phyloP scores from a whole-genome alignment of 768 basidiomycete genomes.

The Boletus vermiculosoides region DNA sequence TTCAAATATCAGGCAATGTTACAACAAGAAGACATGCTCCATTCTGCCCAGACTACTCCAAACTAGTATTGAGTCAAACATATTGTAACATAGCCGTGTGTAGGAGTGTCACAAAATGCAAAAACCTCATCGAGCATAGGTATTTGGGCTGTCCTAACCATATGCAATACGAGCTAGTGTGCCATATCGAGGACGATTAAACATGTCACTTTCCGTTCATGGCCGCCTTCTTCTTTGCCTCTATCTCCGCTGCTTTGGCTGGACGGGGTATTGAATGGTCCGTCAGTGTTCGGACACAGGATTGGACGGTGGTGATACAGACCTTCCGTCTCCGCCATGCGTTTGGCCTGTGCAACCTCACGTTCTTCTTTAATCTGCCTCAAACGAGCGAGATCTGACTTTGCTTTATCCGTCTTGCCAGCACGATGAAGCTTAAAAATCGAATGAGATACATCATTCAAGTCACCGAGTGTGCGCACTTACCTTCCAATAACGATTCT shows the following conservation, averaged over 20 bases:
- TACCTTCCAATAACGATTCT: constrained; percentile 87
- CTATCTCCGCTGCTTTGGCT: constrained; percentile 67
- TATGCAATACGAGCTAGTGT: too few relatives aligned
- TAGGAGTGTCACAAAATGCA: too few relatives aligned
- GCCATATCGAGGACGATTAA: constrained; percentile 39
- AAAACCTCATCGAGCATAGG: too few relatives aligned
- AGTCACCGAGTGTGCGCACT: constrained; percentile 9
- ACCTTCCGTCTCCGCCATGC: constrained; percentile 86
- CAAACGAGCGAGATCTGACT: constrained; percentile 82
- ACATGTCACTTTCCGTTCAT: constrained; percentile 27
- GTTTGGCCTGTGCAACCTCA: constrained; percentile 82
- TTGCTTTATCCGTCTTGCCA: constrained; percentile 91
- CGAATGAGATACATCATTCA: constrained; percentile 1
- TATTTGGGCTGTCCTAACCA: too few relatives aligned
- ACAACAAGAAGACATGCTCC: too few relatives aligned
- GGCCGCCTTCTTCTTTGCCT: constrained; percentile 55
- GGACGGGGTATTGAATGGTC: not conserved
- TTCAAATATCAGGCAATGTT: too few relatives aligned
- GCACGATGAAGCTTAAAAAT: constrained; percentile 55
- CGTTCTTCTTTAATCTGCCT: constrained; percentile 84
- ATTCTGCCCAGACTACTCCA: too few relatives aligned
- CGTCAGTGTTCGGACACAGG: not conserved
- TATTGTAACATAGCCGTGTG: too few relatives aligned
- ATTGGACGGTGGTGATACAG: constrained; percentile 14
- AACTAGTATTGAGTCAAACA: too few relatives aligned